phyloP scores from a whole-genome alignment of 768 basidiomycete species.

The Xerocomus potaroensis region DNA sequence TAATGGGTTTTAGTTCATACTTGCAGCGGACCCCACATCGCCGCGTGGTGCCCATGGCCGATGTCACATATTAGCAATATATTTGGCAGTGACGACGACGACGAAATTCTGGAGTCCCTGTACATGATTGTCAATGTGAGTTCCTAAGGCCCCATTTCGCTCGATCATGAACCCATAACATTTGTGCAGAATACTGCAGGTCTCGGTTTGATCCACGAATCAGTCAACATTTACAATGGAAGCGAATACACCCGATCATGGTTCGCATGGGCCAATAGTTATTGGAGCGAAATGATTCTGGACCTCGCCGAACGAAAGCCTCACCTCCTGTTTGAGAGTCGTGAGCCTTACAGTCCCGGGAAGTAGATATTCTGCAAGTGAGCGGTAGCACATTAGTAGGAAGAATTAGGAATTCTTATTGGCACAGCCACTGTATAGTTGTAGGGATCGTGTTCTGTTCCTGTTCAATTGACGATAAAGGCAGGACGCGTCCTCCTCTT shows the following conservation, averaged over 20 bases:
- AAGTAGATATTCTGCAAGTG: conserved; percentile 33
- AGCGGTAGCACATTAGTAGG: neutral
- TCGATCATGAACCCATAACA: neutral
- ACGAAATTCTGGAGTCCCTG: conserved; percentile 58
- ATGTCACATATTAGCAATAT: conserved; percentile 77
- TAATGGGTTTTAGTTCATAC: too few relatives aligned
- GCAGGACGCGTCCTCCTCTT: conserved; percentile 12
- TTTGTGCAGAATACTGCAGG: conserved; percentile 59
- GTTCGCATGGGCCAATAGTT: conserved; percentile 85
- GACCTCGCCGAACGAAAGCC: conserved; percentile 75
- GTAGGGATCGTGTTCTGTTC: conserved; percentile 1
- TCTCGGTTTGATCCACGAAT: conserved; percentile 77
- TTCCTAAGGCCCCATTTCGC: neutral
- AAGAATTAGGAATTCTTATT: neutral
- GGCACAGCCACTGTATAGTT: conserved; percentile 22
- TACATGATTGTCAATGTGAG: conserved; percentile 68
- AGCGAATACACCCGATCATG: conserved; percentile 63
- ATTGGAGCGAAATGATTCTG: conserved; percentile 78
- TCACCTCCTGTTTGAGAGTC: conserved; percentile 53
- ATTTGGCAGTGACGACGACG: conserved; percentile 69
- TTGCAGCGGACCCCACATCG: conserved; percentile 67
- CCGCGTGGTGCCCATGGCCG: conserved; percentile 75
- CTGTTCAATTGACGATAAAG: conserved; percentile 17
- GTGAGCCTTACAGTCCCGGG: conserved; percentile 54
- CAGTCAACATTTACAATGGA: conserved; percentile 56